Percentiles rank a stretch among this genome's conserved stretches.
Conservation (phyloP, 768 basidiomycete genomes). For the Agrocybe pediades region DNA sequence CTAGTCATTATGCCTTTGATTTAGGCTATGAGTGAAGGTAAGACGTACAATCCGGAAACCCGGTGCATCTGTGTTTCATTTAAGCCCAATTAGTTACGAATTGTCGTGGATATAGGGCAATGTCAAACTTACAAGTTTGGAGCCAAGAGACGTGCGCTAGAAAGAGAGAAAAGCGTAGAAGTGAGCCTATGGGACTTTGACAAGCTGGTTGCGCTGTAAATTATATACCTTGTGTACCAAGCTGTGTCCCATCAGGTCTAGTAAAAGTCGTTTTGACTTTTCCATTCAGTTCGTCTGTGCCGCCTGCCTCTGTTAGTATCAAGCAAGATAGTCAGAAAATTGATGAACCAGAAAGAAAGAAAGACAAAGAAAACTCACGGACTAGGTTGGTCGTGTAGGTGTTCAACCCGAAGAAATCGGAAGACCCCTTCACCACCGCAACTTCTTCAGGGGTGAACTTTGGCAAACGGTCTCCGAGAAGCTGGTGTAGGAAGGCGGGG, state of each 20-base stretch:
- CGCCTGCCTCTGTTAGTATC: slow-evolving; percentile 46
- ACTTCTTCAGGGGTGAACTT: slow-evolving; percentile 56
- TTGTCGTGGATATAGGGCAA: not conserved
- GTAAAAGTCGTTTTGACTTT: slow-evolving; percentile 54
- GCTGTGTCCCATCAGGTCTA: slow-evolving; percentile 55
- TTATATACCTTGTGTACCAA: slow-evolving; percentile 61
- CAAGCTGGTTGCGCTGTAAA: too few relatives aligned
- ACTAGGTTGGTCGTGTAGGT: slow-evolving; percentile 64
- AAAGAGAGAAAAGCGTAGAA: not conserved
- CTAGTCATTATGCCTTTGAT: not conserved
- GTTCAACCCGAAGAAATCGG: slow-evolving; percentile 71
- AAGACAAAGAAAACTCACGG: slow-evolving; percentile 36
- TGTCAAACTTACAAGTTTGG: slow-evolving; percentile 38
- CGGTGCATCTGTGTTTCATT: slow-evolving; percentile 41
- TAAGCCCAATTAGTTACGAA: not conserved
- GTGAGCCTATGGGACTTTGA: not conserved
- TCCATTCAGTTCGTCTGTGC: slow-evolving; percentile 58
- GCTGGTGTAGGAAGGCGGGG: slow-evolving; percentile 49
- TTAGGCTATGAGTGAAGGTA: not conserved
- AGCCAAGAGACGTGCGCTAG: slow-evolving; percentile 64
- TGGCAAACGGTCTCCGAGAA: slow-evolving; percentile 55
- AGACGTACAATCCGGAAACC: slow-evolving; percentile 56
- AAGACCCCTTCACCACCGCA: slow-evolving; percentile 58
- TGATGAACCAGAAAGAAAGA: not conserved
- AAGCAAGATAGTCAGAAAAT: not conserved